phyloP scores from a whole-genome alignment of 192 early-diverging fungal species.

The Rhizoclosmatium globosum region DNA sequence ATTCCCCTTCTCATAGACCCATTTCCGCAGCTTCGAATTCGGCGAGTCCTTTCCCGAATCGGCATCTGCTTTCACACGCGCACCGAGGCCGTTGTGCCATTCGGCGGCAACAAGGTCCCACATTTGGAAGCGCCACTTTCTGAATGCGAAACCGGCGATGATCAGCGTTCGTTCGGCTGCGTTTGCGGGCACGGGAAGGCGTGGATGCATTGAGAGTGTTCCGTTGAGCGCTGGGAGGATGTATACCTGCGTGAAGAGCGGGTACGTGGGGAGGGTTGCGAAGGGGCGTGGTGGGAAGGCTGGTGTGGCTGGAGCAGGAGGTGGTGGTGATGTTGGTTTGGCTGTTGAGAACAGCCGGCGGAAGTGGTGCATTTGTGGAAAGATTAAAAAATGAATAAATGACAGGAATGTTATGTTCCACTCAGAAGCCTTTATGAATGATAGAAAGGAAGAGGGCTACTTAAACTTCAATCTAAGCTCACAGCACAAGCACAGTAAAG shows the following conservation, averaged over 20 bases:
- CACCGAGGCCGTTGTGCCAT: constrained; percentile 2
- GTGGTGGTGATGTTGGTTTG: background rate
- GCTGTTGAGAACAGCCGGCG: background rate
- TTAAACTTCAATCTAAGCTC: too few species aligned
- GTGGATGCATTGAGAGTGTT: constrained; percentile 30
- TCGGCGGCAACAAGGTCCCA: constrained; percentile 23
- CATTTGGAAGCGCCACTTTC: constrained; percentile 1
- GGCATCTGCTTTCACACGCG: background rate
- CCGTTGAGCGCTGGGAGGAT: constrained; percentile 52
- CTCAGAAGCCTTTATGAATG: too few species aligned
- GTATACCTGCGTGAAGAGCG: constrained; percentile 41
- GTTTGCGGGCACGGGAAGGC: constrained; percentile 22
- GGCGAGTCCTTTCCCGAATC: background rate
- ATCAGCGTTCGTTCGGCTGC: background rate
- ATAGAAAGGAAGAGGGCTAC: too few species aligned
- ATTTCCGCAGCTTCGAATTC: background rate
- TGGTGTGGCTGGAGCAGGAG: background rate
- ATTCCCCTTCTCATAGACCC: constrained; percentile 41
- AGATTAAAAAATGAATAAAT: too few species aligned
- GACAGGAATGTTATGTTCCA: too few species aligned
- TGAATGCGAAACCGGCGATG: constrained; percentile 3
- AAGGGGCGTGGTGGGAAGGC: constrained; percentile 11
- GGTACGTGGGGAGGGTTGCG: constrained; percentile 17
- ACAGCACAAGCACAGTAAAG: too few species aligned
- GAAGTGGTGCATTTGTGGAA: too few species aligned